Conservation (phyloP, 345 rosid species). For the Erysimum cheiranthoides region DNA sequence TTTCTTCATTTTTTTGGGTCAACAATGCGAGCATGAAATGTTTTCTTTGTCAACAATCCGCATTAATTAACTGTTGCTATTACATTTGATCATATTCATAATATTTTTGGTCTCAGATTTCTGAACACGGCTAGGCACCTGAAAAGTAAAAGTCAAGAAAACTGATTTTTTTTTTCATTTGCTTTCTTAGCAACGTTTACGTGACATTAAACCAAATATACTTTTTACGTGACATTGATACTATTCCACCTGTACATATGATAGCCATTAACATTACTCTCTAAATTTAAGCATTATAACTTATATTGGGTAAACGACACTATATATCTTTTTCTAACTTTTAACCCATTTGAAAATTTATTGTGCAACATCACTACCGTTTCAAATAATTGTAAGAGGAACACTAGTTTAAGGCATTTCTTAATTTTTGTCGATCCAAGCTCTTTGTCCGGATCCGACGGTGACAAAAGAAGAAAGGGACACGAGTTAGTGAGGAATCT, state of each 20-base stretch:
- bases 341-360: no score
- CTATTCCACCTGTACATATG: conserved; percentile 13
- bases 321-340: no score
- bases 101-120: conserved; percentile 2
- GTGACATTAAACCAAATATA: conserved; percentile 21
- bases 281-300: not conserved
- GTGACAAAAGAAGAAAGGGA: conserved; percentile 19
- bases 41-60: not conserved
- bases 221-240: conserved; percentile 36
- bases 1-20: not conserved
- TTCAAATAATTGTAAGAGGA: not conserved
- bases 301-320: not conserved
- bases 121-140: conserved; percentile 34
- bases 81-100: conserved; percentile 7
- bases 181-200: conserved; percentile 25
- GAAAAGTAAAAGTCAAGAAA: conserved; percentile 33
- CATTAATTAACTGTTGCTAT: not conserved
- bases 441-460: not conserved
- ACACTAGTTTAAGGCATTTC: not conserved
- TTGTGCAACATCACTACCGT: no score
- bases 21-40: not conserved
- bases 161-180: not conserved
- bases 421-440: not conserved
- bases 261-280: not conserved
- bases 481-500: conserved; percentile 30